Conservation (phyloP, 352 stramenopile species). For the Pythium brachiatum region DNA sequence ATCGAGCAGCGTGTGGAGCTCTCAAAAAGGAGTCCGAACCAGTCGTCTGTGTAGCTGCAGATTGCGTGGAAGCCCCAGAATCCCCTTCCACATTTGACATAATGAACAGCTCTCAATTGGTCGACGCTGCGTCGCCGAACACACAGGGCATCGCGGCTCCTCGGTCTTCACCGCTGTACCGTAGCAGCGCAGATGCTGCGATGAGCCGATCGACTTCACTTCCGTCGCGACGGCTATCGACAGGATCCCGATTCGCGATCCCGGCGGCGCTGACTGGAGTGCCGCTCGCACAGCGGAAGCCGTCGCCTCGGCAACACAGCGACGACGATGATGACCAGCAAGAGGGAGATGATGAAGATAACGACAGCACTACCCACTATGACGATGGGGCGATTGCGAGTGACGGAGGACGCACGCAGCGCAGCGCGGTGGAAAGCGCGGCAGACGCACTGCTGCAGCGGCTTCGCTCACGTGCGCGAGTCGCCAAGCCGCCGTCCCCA, state of each 20-base stretch:
- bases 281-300: slow-evolving; percentile 9
- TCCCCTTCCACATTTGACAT: neutral
- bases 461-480: slow-evolving; percentile 16
- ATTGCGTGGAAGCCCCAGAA: neutral
- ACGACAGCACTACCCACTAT: neutral
- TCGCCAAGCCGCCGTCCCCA: slow-evolving; percentile 9
- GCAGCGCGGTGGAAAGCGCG: slow-evolving; percentile 23
- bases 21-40: neutral
- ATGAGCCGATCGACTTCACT: neutral
- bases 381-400: neutral
- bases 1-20: neutral
- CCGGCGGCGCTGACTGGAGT: neutral
- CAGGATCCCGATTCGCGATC: neutral
- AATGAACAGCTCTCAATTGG: neutral
- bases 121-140: neutral
- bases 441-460: slow-evolving; percentile 23
- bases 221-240: slow-evolving; percentile 1
- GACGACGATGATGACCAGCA: neutral
- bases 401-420: neutral
- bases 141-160: neutral
- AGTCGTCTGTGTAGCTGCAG: neutral
- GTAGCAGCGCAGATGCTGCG: neutral
- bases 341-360: neutral
- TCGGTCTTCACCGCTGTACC: neutral
- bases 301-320: slow-evolving; percentile 16